Evolutionary conservation across 352 stramenopile genomes (phyloP).

Genomic region (Hyaloperonospora arabidopsidis): DNA sequence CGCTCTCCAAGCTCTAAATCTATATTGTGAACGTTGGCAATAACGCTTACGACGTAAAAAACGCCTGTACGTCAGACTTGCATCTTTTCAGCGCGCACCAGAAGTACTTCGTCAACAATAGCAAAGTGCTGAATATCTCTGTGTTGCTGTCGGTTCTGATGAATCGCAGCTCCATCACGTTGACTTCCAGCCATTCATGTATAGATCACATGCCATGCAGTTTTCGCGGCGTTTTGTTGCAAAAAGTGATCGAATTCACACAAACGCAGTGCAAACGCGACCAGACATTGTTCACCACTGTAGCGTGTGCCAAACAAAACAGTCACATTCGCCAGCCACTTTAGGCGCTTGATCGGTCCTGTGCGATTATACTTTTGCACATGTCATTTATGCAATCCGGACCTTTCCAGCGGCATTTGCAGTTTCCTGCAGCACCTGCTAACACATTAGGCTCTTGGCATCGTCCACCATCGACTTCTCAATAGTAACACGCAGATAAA

Average conservation of each 20-base stretch:
- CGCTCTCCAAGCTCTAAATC: too few species aligned
- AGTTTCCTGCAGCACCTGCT: slow-evolving; percentile 87
- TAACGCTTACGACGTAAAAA: too few species aligned
- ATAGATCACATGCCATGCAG: slow-evolving; percentile 89
- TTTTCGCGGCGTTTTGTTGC: slow-evolving; percentile 37
- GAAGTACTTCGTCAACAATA: too few species aligned
- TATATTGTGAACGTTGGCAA: too few species aligned
- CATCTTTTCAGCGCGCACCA: too few species aligned
- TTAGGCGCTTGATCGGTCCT: slow-evolving; percentile 88
- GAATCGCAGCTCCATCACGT: slow-evolving; percentile 20
- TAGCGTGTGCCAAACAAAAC: slow-evolving; percentile 93
- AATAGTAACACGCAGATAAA: slow-evolving; percentile 91
- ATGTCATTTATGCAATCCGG: slow-evolving; percentile 92
- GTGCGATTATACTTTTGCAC: slow-evolving; percentile 85
- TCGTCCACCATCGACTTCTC: slow-evolving; percentile 96
- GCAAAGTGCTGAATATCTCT: too few species aligned
- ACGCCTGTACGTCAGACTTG: too few species aligned
- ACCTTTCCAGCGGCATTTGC: slow-evolving; percentile 92
- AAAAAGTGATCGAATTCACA: slow-evolving; percentile 87
- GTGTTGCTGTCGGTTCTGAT: slow-evolving; percentile 65
- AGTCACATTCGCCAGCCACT: slow-evolving; percentile 90
- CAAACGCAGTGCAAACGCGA: slow-evolving; percentile 94
- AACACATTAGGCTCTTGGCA: slow-evolving; percentile 91
- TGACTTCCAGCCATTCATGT: slow-evolving; percentile 96
- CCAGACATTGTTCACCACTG: slow-evolving; percentile 93